Conservation (phyloP, 495 filamentous ascomycete genomes). For the Penicillium goetzii region DNA sequence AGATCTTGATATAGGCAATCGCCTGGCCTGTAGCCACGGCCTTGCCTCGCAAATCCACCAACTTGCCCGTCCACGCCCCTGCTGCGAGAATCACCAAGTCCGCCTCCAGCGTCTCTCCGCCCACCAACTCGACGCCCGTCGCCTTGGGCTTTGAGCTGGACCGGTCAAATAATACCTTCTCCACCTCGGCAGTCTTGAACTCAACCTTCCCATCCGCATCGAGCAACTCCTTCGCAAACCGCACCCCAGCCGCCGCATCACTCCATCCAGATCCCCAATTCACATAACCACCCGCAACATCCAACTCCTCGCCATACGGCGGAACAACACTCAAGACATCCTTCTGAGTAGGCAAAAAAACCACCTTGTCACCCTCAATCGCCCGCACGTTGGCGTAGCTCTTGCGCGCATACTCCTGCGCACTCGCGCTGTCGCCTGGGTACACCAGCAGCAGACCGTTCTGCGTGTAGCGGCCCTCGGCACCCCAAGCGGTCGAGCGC, state of each 20-base stretch:
- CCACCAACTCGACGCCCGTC: constrained; percentile 55
- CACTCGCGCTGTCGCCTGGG: constrained; percentile 51
- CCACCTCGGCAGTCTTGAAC: constrained; percentile 66
- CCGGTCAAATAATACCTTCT: constrained; percentile 50
- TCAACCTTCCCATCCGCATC: constrained; percentile 61
- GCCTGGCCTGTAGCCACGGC: constrained; percentile 80
- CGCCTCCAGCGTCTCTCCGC: constrained; percentile 60
- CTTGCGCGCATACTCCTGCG: constrained; percentile 65
- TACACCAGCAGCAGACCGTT: constrained; percentile 72
- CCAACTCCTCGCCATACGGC: constrained; percentile 50
- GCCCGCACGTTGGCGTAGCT: constrained; percentile 67
- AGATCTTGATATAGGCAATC: constrained; percentile 73
- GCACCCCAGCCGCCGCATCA: constrained; percentile 75
- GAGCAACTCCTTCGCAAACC: constrained; percentile 66
- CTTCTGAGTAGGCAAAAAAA: constrained; percentile 48
- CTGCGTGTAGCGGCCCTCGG: constrained; percentile 72
- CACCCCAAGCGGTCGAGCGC: constrained; percentile 66
- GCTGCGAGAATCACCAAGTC: constrained; percentile 79
- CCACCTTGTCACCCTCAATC: constrained; percentile 50
- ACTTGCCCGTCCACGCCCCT: constrained; percentile 78
- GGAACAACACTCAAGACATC: constrained; percentile 49
- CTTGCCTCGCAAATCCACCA: constrained; percentile 79
- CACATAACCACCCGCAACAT: constrained; percentile 73
- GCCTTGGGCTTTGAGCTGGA: constrained; percentile 42
- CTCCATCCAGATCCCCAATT: constrained; percentile 84